A percentile compares a stretch with the other conserved stretches of the same genome.
phyloP scores from a whole-genome alignment of 2,329 filamentous ascomycete species.

The Sporothrix globosa region DNA sequence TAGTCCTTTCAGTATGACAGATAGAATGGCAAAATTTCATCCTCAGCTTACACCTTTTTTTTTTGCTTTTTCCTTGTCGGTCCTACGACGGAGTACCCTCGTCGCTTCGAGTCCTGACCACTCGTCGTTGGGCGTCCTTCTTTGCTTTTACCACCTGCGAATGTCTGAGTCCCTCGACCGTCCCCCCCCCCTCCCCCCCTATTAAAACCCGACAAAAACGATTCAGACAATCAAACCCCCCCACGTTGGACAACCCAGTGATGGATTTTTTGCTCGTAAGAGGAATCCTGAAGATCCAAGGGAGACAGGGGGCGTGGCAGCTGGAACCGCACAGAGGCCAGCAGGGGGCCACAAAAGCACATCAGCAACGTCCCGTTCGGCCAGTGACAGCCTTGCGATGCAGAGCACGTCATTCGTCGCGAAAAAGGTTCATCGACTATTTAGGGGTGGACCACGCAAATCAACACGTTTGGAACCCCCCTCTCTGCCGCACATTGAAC shows the following conservation, averaged over 20 bases:
- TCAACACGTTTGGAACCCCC: neutral
- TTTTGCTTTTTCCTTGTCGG: too few species aligned
- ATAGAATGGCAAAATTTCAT: too few species aligned
- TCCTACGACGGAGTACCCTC: too few species aligned
- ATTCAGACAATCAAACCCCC: neutral
- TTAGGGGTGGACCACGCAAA: conserved; percentile 6
- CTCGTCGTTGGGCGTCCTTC: too few species aligned
- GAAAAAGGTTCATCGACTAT: conserved; percentile 25
- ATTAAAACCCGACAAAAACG: neutral
- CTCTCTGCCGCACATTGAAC: neutral
- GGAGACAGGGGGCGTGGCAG: neutral
- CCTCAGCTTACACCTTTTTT: too few species aligned
- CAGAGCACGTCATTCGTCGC: conserved; percentile 27
- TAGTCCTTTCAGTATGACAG: too few species aligned
- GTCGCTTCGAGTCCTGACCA: too few species aligned
- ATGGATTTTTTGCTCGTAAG: conserved; percentile 19
- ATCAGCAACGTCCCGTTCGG: conserved; percentile 2
- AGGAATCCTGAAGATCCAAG: neutral
- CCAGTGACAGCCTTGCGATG: conserved; percentile 28
- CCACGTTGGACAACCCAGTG: conserved; percentile 10
- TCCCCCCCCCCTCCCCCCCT: neutral
- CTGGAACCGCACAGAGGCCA: neutral
- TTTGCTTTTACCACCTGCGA: neutral
- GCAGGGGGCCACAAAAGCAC: neutral
- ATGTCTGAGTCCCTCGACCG: too few species aligned